These are phyloP conservation scores for Penicillium riverlandense DNA, from an alignment of 495 filamentous ascomycete species.

Conservation along the genomic window DNA sequence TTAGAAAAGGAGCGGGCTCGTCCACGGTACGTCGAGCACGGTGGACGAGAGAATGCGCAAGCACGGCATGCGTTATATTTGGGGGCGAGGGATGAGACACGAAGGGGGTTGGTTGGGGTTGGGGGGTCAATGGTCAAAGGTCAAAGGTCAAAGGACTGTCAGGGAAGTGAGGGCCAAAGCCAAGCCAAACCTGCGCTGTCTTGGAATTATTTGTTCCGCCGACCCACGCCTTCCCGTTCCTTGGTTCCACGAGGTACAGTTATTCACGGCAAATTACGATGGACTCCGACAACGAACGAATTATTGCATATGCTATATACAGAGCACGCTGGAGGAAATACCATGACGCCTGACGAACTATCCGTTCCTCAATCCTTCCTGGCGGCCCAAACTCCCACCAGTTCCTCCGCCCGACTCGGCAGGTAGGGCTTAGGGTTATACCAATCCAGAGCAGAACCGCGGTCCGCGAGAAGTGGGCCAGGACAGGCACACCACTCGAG, in stretches of 20 bases:
- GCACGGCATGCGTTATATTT: conserved; percentile 27
- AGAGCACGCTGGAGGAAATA: no score
- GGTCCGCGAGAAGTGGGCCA: conserved; percentile 11
- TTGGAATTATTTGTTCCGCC: no score
- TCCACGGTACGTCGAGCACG: conserved; percentile 29
- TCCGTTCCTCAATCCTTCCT: not conserved
- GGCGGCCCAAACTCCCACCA: not conserved
- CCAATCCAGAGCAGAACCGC: not conserved
- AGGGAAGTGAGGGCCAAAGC: not conserved
- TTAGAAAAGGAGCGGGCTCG: conserved; percentile 18
- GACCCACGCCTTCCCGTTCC: no score
- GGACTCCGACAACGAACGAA: no score
- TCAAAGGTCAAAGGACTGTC: not conserved
- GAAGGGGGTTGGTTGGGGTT: conserved; percentile 4
- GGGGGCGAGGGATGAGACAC: conserved; percentile 2
- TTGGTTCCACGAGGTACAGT: no score
- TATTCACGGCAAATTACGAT: no score
- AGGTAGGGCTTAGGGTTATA: conserved; percentile 21
- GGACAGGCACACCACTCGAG: conserved; percentile 12
- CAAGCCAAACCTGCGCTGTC: not conserved
- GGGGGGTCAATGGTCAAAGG: not conserved
- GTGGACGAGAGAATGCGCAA: conserved; percentile 30
- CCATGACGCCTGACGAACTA: no score
- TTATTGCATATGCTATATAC: not conserved
- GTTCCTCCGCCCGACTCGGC: not conserved